Base-by-base conservation (phyloP, 108 stramenopile genomes). In the Seminavis robusta region DNA sequence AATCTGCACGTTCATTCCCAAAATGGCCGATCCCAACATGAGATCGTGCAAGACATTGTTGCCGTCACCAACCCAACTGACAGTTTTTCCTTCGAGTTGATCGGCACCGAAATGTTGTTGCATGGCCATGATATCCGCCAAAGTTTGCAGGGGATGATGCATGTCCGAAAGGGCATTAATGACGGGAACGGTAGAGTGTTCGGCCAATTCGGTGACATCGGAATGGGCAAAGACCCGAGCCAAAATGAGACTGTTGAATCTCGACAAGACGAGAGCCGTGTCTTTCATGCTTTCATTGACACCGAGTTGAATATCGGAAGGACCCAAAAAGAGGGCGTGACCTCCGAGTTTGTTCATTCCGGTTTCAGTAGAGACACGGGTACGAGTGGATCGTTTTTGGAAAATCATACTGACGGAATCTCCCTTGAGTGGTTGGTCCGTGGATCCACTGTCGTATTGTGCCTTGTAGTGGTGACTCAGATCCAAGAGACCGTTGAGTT, bases 31-130 rank as follows among this genome's bases (percentile, higher is more conserved):
- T 47, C 94, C 95, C 13, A 94, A 73, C 94, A 96, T 94, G 38
- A 98, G 77, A 59, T 97, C 96, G 64, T 98, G 95, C 28, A 96
- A 70, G 19, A 98, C 96, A 61, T 98, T 98, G 81, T 97, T 98
- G 25, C 96, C 96, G 67, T 98, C 98, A 43, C 98, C 98, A 37
- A 97, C 96, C 96, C 96, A 97, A 24, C 95, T 87, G 53, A 98
- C 63, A n/a, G 91, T 95, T 61, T 90, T 90, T 23, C 86, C 88
- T 40, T 62, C 43, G 55, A 87, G 63, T n/a, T n/a, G n/a, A 41
- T 80, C 69, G 44, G 43, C 57, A 40, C 91, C 95, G 56, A 90
- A 97, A 59, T 87, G 81, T 55, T 95, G 91, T 76, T 96, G 86
- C 47, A 98, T 67, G 13, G 95, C 95, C 94, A 95, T 88, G 23